Percentiles rank a stretch among this genome's conserved stretches.
Evolutionary conservation across 495 filamentous ascomycete genomes (phyloP).

Genomic region (Trypethelium eluteriae): DNA sequence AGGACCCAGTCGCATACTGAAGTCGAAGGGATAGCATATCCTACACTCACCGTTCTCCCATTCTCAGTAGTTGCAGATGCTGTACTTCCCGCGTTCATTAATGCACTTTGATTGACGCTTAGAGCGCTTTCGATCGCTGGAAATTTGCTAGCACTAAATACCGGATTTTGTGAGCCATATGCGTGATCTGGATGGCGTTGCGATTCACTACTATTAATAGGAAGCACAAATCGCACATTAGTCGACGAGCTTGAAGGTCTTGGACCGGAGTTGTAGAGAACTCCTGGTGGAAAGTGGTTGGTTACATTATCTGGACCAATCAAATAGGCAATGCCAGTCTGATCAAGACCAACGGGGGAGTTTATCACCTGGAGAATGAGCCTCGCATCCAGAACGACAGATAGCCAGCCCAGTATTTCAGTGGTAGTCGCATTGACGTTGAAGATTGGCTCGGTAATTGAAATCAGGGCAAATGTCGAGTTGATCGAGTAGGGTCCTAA

Average conservation of each 20-base stretch:
- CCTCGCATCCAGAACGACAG: constrained; percentile 56
- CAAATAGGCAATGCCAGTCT: constrained; percentile 58
- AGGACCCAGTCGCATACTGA: constrained; percentile 70
- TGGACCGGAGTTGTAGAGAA: constrained; percentile 24
- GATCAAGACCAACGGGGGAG: constrained; percentile 59
- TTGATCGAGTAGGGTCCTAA: constrained; percentile 65
- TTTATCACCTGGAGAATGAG: constrained; percentile 50
- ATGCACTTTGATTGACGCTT: constrained; percentile 35
- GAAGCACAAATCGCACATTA: constrained; percentile 39
- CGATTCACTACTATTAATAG: constrained; percentile 27
- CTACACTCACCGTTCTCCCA: constrained; percentile 55
- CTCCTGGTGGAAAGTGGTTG: constrained; percentile 51
- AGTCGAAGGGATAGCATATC: constrained; percentile 58
- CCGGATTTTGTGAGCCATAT: constrained; percentile 37
- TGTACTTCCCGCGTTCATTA: constrained; percentile 55
- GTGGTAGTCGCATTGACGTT: constrained; percentile 47
- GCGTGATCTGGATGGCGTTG: constrained; percentile 46
- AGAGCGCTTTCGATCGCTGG: constrained; percentile 51
- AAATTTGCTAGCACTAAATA: constrained; percentile 53
- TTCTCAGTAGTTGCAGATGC: constrained; percentile 67
- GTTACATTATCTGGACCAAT: constrained; percentile 55
- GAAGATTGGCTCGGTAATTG: constrained; percentile 66
- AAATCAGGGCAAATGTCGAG: constrained; percentile 63
- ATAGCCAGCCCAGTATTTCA: constrained; percentile 68
- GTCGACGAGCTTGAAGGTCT: not conserved